Evolutionary conservation across 2,329 filamentous ascomycete genomes (phyloP).

Genomic region (Trichoderma arundinaceum): DNA sequence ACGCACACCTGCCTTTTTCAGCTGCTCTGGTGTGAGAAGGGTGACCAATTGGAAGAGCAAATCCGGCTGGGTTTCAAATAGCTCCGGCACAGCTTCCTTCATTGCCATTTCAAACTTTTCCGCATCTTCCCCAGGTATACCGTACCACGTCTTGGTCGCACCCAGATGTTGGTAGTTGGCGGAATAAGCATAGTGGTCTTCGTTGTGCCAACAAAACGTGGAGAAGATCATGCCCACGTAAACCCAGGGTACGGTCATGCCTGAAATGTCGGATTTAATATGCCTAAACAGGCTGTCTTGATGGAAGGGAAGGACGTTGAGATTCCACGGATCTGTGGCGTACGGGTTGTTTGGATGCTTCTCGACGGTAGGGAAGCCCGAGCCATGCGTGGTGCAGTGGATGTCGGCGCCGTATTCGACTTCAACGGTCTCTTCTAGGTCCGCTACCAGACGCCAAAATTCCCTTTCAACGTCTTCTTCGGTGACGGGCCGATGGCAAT

Average conservation of each 20-base stretch:
- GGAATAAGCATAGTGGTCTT: conserved; percentile 97
- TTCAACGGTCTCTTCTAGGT: conserved; percentile 92
- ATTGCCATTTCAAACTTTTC: conserved; percentile 96
- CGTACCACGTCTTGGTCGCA: conserved; percentile 98
- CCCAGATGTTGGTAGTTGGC: conserved; percentile 99
- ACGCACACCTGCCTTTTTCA: conserved; percentile 89
- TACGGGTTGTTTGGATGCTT: conserved; percentile 87
- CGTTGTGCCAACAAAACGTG: conserved; percentile 99
- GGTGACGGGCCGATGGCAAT: conserved; percentile 79
- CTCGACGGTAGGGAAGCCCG: conserved; percentile 93
- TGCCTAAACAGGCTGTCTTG: conserved; percentile 92
- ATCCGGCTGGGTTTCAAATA: conserved; percentile 97
- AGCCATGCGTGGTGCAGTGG: conserved; percentile 96
- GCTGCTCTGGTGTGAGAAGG: conserved; percentile 86
- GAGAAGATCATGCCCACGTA: conserved; percentile 99
- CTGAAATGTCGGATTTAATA: conserved; percentile 97
- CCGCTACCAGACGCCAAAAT: conserved; percentile 95
- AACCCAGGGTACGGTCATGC: conserved; percentile 99
- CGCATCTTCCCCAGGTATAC: conserved; percentile 90
- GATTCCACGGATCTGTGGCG: conserved; percentile 90
- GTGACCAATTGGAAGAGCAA: conserved; percentile 97
- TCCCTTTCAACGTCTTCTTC: conserved; percentile 96
- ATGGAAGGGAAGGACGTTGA: conserved; percentile 89
- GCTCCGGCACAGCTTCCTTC: conserved; percentile 90
- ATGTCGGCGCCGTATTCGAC: conserved; percentile 99